phyloP scores from a whole-genome alignment of 495 filamentous ascomycete genomes.

The Aspergillus avenaceus region DNA sequence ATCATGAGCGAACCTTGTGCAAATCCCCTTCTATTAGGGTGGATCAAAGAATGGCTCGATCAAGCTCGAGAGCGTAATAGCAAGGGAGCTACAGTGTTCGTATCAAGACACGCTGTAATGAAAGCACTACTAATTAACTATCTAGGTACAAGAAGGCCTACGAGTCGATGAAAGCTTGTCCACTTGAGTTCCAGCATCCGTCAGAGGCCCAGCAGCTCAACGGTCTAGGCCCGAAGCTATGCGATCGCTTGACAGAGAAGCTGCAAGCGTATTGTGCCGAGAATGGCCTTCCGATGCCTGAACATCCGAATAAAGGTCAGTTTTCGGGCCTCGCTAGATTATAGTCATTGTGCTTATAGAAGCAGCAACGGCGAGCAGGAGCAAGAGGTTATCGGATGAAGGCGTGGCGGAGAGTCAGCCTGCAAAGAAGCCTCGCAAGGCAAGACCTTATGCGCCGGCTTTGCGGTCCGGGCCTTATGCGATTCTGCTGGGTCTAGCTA shows the following conservation, averaged over 20 bases:
- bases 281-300: slow-evolving; percentile 69
- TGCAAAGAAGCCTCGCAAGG: slow-evolving; percentile 61
- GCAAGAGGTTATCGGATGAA: slow-evolving; percentile 45
- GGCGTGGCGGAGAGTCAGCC: slow-evolving; percentile 32
- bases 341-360: slow-evolving; percentile 5
- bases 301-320: slow-evolving; percentile 42
- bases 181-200: slow-evolving; percentile 69
- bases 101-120: slow-evolving; percentile 2
- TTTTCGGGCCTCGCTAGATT: not conserved
- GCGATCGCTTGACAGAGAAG: slow-evolving; percentile 65
- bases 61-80: slow-evolving; percentile 64
- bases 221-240: slow-evolving; percentile 68
- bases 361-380: slow-evolving; percentile 15
- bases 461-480: slow-evolving; percentile 73
- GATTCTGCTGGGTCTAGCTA: slow-evolving; percentile 63
- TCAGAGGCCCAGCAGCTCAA: slow-evolving; percentile 68
- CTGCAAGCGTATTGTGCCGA: slow-evolving; percentile 61
- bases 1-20: slow-evolving; percentile 50
- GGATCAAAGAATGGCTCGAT: slow-evolving; percentile 81
- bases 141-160: slow-evolving; percentile 73
- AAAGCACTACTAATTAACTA: slow-evolving; percentile 8
- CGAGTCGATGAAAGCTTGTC: slow-evolving; percentile 75
- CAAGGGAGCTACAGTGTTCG: slow-evolving; percentile 60
- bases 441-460: slow-evolving; percentile 67
- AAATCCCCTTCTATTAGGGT: slow-evolving; percentile 71